Evolutionary conservation across 495 filamentous ascomycete genomes (phyloP).

Genomic region (Cercophora newfieldiana): DNA sequence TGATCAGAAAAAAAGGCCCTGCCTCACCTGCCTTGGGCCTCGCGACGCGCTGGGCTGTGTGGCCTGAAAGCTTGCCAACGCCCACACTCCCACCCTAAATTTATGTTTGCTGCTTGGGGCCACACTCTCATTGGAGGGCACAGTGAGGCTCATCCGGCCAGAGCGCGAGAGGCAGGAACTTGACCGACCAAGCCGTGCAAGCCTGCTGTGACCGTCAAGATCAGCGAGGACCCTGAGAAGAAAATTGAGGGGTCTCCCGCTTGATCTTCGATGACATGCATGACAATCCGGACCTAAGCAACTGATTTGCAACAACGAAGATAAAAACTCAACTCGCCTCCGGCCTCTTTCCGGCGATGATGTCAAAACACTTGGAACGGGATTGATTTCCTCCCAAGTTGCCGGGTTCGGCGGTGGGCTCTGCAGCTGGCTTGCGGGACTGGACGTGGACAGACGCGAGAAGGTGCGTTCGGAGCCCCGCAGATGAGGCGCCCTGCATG

Average conservation of each 20-base stretch:
- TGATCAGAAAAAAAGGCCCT: constrained; percentile 10
- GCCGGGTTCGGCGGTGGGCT: constrained; percentile 17
- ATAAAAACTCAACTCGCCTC: neutral
- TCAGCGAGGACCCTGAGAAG: constrained; percentile 1
- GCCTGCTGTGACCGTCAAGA: neutral
- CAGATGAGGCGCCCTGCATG: constrained; percentile 2
- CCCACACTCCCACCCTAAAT: neutral
- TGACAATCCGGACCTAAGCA: neutral
- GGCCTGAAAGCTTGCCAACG: constrained; percentile 1
- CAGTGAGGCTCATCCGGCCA: neutral
- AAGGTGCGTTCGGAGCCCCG: neutral
- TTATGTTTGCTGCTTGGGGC: neutral
- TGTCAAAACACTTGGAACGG: neutral
- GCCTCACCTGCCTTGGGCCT: neutral
- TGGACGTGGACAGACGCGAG: neutral
- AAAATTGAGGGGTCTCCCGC: neutral
- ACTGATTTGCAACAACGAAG: neutral
- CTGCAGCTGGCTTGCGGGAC: neutral
- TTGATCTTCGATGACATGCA: neutral
- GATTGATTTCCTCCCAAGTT: constrained; percentile 9
- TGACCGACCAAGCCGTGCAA: neutral
- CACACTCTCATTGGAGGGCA: neutral
- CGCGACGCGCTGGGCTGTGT: too few relatives aligned
- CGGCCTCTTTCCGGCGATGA: neutral
- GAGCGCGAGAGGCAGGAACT: neutral